A percentile compares a stretch with the other conserved stretches of the same genome.
phyloP scores from a whole-genome alignment of 2,329 filamentous ascomycete genomes.

The Trichoderma sp. region DNA sequence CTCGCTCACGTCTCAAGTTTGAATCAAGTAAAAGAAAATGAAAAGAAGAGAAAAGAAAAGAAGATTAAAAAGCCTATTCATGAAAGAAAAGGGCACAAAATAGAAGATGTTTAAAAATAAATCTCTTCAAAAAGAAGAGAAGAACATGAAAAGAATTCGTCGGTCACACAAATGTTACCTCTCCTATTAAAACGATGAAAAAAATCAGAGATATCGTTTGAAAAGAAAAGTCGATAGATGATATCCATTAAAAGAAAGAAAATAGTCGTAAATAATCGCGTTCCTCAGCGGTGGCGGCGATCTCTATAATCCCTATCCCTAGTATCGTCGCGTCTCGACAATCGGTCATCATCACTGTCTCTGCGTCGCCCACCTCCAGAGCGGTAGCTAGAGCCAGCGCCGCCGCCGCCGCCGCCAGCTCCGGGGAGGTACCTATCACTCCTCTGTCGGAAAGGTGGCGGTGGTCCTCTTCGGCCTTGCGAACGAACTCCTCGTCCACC shows the following conservation, averaged over 20 bases:
- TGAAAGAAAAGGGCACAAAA: not conserved
- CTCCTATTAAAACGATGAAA: not conserved
- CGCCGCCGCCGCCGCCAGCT: conserved; percentile 32
- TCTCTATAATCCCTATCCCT: conserved; percentile 26
- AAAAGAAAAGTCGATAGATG: not conserved
- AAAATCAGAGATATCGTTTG: not conserved
- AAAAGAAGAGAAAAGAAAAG: not conserved
- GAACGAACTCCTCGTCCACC: conserved; percentile 38
- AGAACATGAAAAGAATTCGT: not conserved
- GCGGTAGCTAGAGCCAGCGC: conserved; percentile 34
- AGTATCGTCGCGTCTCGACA: conserved; percentile 17
- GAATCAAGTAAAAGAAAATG: not conserved
- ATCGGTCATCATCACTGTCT: conserved; percentile 31
- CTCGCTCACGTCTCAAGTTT: not conserved
- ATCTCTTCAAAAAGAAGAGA: not conserved
- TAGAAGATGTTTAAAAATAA: not conserved
- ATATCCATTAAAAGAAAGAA: not conserved
- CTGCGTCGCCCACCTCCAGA: conserved; percentile 10
- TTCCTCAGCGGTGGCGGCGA: conserved; percentile 26
- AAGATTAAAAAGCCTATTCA: not conserved
- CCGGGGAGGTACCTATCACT: conserved; percentile 44
- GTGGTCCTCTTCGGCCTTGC: conserved; percentile 36
- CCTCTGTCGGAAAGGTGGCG: conserved; percentile 34
- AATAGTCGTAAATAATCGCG: not conserved
- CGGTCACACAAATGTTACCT: not conserved